A percentile compares a stretch with the other conserved stretches of the same genome.
Evolutionary conservation across 257 asterid species (phyloP).

Genomic region (Cordia subcordata): DNA sequence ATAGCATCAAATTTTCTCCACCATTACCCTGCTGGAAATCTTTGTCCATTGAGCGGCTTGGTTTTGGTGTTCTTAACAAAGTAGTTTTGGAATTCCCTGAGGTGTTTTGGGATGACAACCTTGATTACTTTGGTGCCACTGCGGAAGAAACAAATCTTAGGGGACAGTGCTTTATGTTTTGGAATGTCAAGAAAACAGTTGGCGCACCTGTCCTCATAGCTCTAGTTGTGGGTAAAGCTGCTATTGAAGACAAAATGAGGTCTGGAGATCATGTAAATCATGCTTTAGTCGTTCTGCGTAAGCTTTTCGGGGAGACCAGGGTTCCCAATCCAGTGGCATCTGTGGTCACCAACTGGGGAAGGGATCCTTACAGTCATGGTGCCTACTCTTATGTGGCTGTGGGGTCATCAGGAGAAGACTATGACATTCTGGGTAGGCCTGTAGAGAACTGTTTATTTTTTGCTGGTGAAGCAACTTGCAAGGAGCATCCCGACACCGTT

Average conservation of each 20-base stretch:
- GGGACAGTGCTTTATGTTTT: slow-evolving; percentile 97
- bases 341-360: slow-evolving; percentile 98
- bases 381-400: slow-evolving; percentile 99
- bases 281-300: slow-evolving; percentile 82
- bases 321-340: slow-evolving; percentile 92
- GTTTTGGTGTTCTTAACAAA: slow-evolving; percentile 96
- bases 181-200: slow-evolving; percentile 98
- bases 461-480: slow-evolving; percentile 99
- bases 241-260: slow-evolving; percentile 60
- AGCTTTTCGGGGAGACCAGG: slow-evolving; percentile 80
- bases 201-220: slow-evolving; percentile 99
- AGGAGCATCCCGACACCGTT: slow-evolving; percentile 99
- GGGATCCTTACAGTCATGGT: slow-evolving; percentile 90
- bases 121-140: slow-evolving; percentile 97
- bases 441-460: slow-evolving; percentile 86
- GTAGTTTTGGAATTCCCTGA: slow-evolving; percentile 88
- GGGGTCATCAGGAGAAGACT: slow-evolving; percentile 98
- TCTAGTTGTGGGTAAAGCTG: slow-evolving; percentile 94
- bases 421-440: slow-evolving; percentile 91
- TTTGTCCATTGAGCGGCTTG: slow-evolving; percentile 75
- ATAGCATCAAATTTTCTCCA: slow-evolving; percentile 77
- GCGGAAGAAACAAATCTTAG: slow-evolving; percentile 79
- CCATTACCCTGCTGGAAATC: slow-evolving; percentile 86
- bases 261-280: slow-evolving; percentile 74
- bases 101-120: slow-evolving; percentile 93